Evolutionary conservation across 2,329 filamentous ascomycete genomes (phyloP), one percentile per base, ranked within the genome.

Genomic region (Aspergillus hiratsukae): DNA sequence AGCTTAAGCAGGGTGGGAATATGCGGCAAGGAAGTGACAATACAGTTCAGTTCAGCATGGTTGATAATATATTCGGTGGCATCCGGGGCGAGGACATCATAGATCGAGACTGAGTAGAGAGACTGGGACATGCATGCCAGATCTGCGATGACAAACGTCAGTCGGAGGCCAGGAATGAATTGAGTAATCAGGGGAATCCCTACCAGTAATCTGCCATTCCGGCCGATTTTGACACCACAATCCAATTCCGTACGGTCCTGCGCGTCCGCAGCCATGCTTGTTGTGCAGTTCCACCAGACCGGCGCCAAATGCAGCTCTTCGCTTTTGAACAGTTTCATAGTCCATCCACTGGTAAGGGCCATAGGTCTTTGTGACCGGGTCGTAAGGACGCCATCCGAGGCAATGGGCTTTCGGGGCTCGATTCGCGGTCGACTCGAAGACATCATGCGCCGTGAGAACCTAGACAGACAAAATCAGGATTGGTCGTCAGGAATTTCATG

Each of bases 51-150:
- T 60, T 87, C 82, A 54, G 91, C 85, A 72, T 97, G 93, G 75
- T 95, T 95, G 78, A 97, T 88, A 74, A 99, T 97, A 77, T 90
- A 97, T 76, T 97, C 91, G 56, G 90, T 92, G 2, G 92, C 85
- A 64, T 96, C 90, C 11, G 93, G 88, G 9, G 93, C 93, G 4
- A 99, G 84, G 11, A 93, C 97, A 75, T 97, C 94, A 79, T 99
- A 99, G 51, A 99, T 87, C 4, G 93, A 96, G 54, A 99, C 91
- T 23, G 88, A 90, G 76, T 83, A 97, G 29, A 97, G 84, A 7
- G 88, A 85, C 74, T 97, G 94, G 11, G 91, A 94, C 77, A 90
- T 86, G 71, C 89, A 87, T 41, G 85, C 94, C 69, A 97, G 78
- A 79, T 97, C 93, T 90, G 55, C 23, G 29, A 10, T 17, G 45